Percentiles rank a stretch among this genome's conserved stretches.
Evolutionary conservation across 805 yeast species (phyloP).

Genomic region (Wickerhamiella siamensis): DNA sequence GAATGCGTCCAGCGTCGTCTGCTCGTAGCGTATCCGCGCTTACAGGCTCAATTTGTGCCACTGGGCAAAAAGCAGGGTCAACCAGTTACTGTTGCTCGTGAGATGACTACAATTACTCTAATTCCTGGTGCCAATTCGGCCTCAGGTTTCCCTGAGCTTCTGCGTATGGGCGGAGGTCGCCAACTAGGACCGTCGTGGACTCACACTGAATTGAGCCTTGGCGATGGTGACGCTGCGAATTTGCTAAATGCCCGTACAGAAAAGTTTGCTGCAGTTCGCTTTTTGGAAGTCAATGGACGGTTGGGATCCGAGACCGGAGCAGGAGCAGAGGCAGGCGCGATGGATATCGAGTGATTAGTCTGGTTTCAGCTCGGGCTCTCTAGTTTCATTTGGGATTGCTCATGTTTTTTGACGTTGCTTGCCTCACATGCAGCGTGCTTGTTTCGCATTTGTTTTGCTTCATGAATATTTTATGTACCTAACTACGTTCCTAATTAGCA

Average conservation of each 20-base stretch:
- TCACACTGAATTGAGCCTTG: constrained; percentile 59
- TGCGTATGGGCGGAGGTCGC: constrained; percentile 72
- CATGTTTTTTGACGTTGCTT: too few relatives aligned
- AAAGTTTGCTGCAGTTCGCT: constrained; percentile 21
- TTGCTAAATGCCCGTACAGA: constrained; percentile 19
- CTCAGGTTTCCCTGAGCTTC: constrained; percentile 36
- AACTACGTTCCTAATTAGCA: too few relatives aligned
- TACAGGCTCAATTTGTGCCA: constrained; percentile 59
- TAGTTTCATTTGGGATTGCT: too few relatives aligned
- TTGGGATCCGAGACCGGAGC: neutral
- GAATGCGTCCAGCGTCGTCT: constrained; percentile 73
- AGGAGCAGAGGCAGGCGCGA: neutral
- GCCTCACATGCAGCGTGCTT: too few relatives aligned
- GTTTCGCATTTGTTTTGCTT: too few relatives aligned
- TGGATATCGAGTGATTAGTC: constrained; percentile 6
- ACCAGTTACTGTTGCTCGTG: constrained; percentile 54
- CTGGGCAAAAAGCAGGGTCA: constrained; percentile 39
- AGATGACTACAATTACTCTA: constrained; percentile 59
- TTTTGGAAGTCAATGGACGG: constrained; percentile 19
- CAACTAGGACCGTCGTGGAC: constrained; percentile 68
- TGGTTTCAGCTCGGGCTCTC: too few relatives aligned
- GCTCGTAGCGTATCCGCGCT: constrained; percentile 59
- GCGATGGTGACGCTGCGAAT: constrained; percentile 29
- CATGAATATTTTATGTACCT: too few relatives aligned
- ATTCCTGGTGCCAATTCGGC: constrained; percentile 28